Evolutionary conservation across 441 rosid species (phyloP), one percentile per base, ranked within the genome.

Genomic region (Syzygium malaccense): DNA sequence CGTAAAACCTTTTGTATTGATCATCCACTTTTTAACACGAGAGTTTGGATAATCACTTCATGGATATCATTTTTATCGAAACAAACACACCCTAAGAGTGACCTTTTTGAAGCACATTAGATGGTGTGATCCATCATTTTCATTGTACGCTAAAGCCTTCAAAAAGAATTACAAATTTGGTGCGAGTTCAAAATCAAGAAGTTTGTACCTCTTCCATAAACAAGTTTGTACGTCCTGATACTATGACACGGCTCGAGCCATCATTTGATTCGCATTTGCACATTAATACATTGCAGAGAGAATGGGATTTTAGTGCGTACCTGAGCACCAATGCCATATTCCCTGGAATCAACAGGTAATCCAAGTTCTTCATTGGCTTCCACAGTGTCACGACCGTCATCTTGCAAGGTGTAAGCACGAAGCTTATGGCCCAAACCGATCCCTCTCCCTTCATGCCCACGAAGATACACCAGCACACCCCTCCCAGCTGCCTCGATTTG

Each of bases 391-490:
- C 91, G 92, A 75, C 91, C 91, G 86, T 88, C 92, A 7, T 93
- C 93, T 87, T 92, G 93, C 57, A 91, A 88, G 92, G 62, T 92
- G 85, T 94, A 93, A 58, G 93, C 93, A 83, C 93, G 94, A 30
- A 92, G 95, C 91, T 93, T 94, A 90, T 95, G 95, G 48, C 91
- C 95, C 87, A 95, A 89, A 53, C 95, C 96, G 53, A 94, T 92
- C 49, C 95, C 97, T 88, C 92, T 92, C 51, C 94, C 94, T 91
- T 94, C 97, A 55, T 94, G 95, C 48, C 96, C 96, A 87, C 97
- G 95, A 20, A 95, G 94, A 92, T 93, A 95, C 48, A 95, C 93
- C 83, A 95, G 88, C 37, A 95, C 96, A 86, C 96, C 96, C 87
- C 88, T 89, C 64, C 95, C 95, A 53, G 89, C 90, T 37, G 93